A percentile compares a stretch with the other conserved stretches of the same genome.
Conservation (phyloP, 2,329 filamentous ascomycete species). For the Colletotrichum horii region DNA sequence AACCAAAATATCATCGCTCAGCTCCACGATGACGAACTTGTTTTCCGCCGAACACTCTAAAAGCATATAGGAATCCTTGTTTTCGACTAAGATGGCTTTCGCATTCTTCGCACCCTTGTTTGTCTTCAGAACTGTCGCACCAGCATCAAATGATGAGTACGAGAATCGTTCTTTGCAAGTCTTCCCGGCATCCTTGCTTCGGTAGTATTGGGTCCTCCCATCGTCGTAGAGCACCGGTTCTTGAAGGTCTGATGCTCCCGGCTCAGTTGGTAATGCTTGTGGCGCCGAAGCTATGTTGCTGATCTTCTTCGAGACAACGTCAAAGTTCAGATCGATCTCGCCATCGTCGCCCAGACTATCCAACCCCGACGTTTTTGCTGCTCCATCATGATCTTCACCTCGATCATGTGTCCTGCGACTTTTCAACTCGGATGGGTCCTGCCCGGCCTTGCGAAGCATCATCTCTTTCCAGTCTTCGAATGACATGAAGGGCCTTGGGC, state of each 20-base stretch:
- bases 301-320: slow-evolving; percentile 51
- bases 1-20: slow-evolving; percentile 85
- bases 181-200: slow-evolving; percentile 92
- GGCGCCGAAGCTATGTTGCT: slow-evolving; percentile 19
- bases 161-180: slow-evolving; percentile 98
- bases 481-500: slow-evolving; percentile 76
- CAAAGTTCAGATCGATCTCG: slow-evolving; percentile 73
- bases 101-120: slow-evolving; percentile 86
- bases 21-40: slow-evolving; percentile 93
- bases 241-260: slow-evolving; percentile 24
- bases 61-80: slow-evolving; percentile 98
- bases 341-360: slow-evolving; percentile 86
- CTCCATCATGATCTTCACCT: slow-evolving; percentile 52
- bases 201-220: slow-evolving; percentile 58
- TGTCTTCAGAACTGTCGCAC: slow-evolving; percentile 90
- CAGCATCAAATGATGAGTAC: slow-evolving; percentile 96
- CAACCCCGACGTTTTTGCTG: slow-evolving; percentile 65
- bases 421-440: slow-evolving; percentile 65
- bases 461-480: slow-evolving; percentile 99
- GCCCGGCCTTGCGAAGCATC: slow-evolving; percentile 85
- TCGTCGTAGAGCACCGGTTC: slow-evolving; percentile 53
- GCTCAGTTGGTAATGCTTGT: slow-evolving; percentile 7
- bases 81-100: slow-evolving; percentile 89
- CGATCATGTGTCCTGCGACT: slow-evolving; percentile 61
- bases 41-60: slow-evolving; percentile 86